Base-by-base conservation (phyloP, 2,329 filamentous ascomycete species). In the Rutstroemia sp. region DNA sequence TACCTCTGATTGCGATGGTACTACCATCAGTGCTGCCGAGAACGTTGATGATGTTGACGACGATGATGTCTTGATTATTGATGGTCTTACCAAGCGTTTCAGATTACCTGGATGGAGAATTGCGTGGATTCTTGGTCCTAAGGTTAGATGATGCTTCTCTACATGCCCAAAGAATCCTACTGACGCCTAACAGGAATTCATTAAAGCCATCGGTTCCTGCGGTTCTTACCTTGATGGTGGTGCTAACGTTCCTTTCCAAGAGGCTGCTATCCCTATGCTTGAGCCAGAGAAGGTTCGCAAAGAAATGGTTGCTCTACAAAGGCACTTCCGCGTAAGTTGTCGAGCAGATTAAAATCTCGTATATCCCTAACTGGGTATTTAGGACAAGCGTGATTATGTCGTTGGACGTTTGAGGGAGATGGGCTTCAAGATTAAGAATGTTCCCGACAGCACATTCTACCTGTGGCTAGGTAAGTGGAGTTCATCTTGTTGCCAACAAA, bases 51-150 rank as follows among this genome's bases (percentile, higher is more conserved):
- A 96, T 65, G 91, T 96, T 16, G 83, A 96, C 69, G 81, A 89
- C 68, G 89, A 95, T 58, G 89, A 95, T 67, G 92, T 97, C 2
- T 81, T 97, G 62, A 89, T 97, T 71, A 92, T 97, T 63, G 92
- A 97, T 69, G 92, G 92, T 50, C 80, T 97, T 25, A 97, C 92
- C 65, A 97, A 97, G 81, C 88, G 92, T 60, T 97, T 97, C 81
- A 86, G 92, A 64, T 84, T 97, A 34, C 92, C 92, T 1, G 92
- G 92, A 60, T 97, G 92, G 91, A 88, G 92, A 70, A 92, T 97
- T 45, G 92, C 92, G 6, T 97, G 92, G 92, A 91, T 97, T 64
- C 72, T 97, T 55, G 92, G 92, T 1, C 92, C 92, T 63, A 96
- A 96, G 61, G 65, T 65, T 57, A 46, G 46, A 23, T 23, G 6